Conservation (phyloP, 2,329 filamentous ascomycete species). For the Alternaria longipes region DNA sequence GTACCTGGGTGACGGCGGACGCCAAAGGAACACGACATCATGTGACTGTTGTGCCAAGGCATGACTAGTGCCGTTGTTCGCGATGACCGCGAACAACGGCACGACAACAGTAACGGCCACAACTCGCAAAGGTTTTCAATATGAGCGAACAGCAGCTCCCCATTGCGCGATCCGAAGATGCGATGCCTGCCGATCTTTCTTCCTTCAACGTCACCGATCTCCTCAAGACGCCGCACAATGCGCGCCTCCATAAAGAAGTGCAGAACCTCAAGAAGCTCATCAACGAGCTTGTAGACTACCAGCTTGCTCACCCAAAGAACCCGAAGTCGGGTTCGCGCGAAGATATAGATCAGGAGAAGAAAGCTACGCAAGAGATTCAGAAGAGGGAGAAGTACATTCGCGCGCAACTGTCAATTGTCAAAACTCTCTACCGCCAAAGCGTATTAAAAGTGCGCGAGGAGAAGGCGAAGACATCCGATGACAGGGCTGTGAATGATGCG, state of each 20-base stretch:
- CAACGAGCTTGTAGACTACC: conserved; percentile 46
- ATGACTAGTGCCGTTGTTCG: not conserved
- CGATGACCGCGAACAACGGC: not conserved
- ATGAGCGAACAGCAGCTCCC: conserved; percentile 20
- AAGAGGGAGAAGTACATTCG: conserved; percentile 75
- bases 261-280: conserved; percentile 44
- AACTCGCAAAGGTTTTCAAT: not conserved
- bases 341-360: conserved; percentile 38
- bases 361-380: conserved; percentile 35
- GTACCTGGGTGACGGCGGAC: not conserved
- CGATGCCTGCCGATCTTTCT: conserved; percentile 25
- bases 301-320: conserved; percentile 37
- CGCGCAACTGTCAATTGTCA: conserved; percentile 66
- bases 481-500: conserved; percentile 87
- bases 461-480: conserved; percentile 85
- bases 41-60: not conserved
- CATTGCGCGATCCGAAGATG: conserved; percentile 9
- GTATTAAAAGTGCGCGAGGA: conserved; percentile 84
- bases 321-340: conserved; percentile 29
- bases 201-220: conserved; percentile 36
- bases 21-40: conserved; percentile 1
- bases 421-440: conserved; percentile 83
- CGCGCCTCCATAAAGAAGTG: conserved; percentile 40
- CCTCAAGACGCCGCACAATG: conserved; percentile 44
- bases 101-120: not conserved